These are phyloP conservation scores for Botryotinia narcissicola DNA, from an alignment of 2,329 filamentous ascomycete species.

Conservation along the genomic window DNA sequence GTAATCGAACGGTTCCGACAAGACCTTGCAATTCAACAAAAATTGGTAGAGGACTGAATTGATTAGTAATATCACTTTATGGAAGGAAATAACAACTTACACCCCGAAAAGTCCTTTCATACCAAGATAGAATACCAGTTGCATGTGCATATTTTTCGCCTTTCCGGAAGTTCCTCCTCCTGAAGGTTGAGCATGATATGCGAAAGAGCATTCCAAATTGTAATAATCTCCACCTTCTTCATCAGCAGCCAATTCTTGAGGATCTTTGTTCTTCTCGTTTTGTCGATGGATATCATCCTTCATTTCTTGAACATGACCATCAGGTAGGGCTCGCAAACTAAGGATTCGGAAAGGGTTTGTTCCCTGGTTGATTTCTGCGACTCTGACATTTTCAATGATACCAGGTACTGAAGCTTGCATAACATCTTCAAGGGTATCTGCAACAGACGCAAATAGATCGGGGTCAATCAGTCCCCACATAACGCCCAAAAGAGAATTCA, in stretches of 20 bases:
- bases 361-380: constrained; percentile 92
- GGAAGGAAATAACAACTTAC: constrained; percentile 15
- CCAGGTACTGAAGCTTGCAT: constrained; percentile 95
- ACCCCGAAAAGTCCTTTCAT: constrained; percentile 37
- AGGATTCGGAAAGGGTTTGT: constrained; percentile 86
- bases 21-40: constrained; percentile 81
- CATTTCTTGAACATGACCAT: constrained; percentile 75
- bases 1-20: constrained; percentile 81
- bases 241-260: constrained; percentile 81
- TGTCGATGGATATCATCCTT: constrained; percentile 77
- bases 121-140: constrained; percentile 89
- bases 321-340: constrained; percentile 80
- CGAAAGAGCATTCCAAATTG: constrained; percentile 86
- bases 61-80: background rate
- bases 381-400: constrained; percentile 89
- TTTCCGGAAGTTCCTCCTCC: constrained; percentile 70
- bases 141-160: constrained; percentile 95
- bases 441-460: constrained; percentile 85
- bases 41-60: constrained; percentile 28
- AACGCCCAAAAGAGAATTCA: constrained; percentile 83
- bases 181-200: constrained; percentile 82
- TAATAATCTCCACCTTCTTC: constrained; percentile 92
- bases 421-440: constrained; percentile 92
- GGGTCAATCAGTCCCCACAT: constrained; percentile 92
- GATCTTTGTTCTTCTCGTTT: constrained; percentile 78